A percentile compares a stretch with the other conserved stretches of the same genome.
These are phyloP conservation scores for Alternaria panax DNA, from an alignment of 2,329 filamentous ascomycete genomes.

Conservation along the genomic window DNA sequence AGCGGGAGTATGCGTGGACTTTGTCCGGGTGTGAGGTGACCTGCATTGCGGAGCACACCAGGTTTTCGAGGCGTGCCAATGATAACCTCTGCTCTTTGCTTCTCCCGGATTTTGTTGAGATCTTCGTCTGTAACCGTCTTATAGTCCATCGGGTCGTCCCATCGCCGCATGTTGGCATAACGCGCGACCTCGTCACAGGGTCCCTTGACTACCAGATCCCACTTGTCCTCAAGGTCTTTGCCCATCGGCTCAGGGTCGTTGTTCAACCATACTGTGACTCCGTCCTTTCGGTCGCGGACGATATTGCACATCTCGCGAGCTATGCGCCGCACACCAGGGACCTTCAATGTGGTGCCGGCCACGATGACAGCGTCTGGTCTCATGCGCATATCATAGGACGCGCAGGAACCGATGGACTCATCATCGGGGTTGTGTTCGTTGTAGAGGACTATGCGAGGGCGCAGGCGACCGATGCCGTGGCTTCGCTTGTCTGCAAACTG, in stretches of 20 bases:
- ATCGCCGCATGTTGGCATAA: slow-evolving; percentile 68
- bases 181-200: slow-evolving; percentile 87
- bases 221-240: slow-evolving; percentile 87
- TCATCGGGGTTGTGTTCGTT: slow-evolving; percentile 97
- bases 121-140: slow-evolving; percentile 48
- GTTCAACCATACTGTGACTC: slow-evolving; percentile 94
- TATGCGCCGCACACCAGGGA: slow-evolving; percentile 88
- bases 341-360: slow-evolving; percentile 93
- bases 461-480: slow-evolving; percentile 87
- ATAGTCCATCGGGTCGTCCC: slow-evolving; percentile 58
- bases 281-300: slow-evolving; percentile 81
- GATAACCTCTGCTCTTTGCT: slow-evolving; percentile 43
- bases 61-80: slow-evolving; percentile 44
- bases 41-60: slow-evolving; percentile 37
- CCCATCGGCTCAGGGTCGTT: slow-evolving; percentile 82
- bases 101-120: slow-evolving; percentile 39
- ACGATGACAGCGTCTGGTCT: slow-evolving; percentile 92
- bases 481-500: slow-evolving; percentile 85
- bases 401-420: slow-evolving; percentile 92
- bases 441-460: slow-evolving; percentile 94
- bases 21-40: slow-evolving; percentile 47
- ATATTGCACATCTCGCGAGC: slow-evolving; percentile 90
- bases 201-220: slow-evolving; percentile 88
- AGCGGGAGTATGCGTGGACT: slow-evolving; percentile 45
- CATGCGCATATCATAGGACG: slow-evolving; percentile 81